Evolutionary conservation across 805 yeast genomes (phyloP).

Genomic region (Lipomyces yamadae): DNA sequence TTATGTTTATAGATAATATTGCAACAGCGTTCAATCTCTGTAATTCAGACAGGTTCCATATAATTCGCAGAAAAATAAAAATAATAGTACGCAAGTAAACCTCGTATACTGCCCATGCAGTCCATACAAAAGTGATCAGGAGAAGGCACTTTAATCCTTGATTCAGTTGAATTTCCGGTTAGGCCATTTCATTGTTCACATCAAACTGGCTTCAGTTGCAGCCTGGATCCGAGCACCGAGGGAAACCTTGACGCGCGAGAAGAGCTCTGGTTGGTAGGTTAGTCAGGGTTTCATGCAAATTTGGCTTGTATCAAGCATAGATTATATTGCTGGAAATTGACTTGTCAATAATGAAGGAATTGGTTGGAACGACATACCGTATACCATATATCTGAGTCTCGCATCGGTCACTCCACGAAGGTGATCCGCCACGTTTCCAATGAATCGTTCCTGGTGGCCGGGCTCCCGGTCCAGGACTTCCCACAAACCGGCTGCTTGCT

Average conservation of each 20-base stretch:
- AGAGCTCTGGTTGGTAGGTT: background rate
- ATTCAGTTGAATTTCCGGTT: no score
- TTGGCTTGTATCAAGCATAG: background rate
- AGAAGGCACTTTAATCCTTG: no score
- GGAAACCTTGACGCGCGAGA: background rate
- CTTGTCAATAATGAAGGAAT: background rate
- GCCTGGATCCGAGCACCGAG: background rate
- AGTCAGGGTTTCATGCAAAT: background rate
- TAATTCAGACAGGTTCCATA: no score
- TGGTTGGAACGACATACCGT: background rate
- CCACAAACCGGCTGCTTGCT: conserved; percentile 78
- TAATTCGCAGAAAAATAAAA: no score
- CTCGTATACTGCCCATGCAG: no score
- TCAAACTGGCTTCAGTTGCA: no score
- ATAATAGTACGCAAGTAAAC: no score
- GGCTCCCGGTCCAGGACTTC: conserved; percentile 75
- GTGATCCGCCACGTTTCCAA: conserved; percentile 82
- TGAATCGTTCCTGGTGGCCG: conserved; percentile 65
- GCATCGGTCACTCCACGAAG: conserved; percentile 39
- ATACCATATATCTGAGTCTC: background rate
- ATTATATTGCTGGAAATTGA: background rate
- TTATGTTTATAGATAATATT: no score
- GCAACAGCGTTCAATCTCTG: no score
- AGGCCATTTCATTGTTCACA: no score
- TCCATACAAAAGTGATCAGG: no score